Evolutionary conservation across 2,329 filamentous ascomycete genomes (phyloP), one percentile per base, ranked within the genome.

Genomic region (Clonostachys chloroleuca): DNA sequence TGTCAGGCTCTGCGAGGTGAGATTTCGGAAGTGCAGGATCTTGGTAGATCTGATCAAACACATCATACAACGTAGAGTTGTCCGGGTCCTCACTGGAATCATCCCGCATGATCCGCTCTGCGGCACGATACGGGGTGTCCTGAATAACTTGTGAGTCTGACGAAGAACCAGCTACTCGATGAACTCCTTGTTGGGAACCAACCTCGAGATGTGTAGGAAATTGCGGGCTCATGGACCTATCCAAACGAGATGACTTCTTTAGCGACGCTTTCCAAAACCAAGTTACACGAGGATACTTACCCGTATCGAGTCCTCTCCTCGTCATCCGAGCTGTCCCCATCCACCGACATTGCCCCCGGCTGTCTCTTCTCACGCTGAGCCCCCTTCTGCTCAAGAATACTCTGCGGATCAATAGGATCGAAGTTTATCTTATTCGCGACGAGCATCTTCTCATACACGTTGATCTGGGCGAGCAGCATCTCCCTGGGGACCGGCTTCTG

Each of bases 401-500:
- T 70, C 16, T 73, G 67, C 40, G 24, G 24, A 30, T 80, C 79
- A 17, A 88, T 74, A 14, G 83, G 75, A 44, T 89, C 81, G 54
- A 90, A 87, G 16, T 74, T 66, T 56, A 91, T 79, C 44, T 83
- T 78, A 56, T 89, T 74, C 61, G 86, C 75, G 46, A 74, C 73
- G 34, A 91, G 70, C 40, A 91, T 67, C 7, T 67, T 61, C 64
- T 91, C 87, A 56, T 90, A 90, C 44, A 78, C 77, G 46, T 76
- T 79, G 24, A 90, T 69, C 16, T 84, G 80, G 7, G 87, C 81
- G 46, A 89, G 69, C 37, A 91, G 70, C 48, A 87, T 84, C 58
- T 79, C 79, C 64, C 91, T 87, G 18, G 84, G 80, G 42, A 87
- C 81, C 46, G 81, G 75, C 66, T 80, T 81, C 67, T 81, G 81